phyloP scores from a whole-genome alignment of 2,329 filamentous ascomycete genomes.

The Botrytis fabae region DNA sequence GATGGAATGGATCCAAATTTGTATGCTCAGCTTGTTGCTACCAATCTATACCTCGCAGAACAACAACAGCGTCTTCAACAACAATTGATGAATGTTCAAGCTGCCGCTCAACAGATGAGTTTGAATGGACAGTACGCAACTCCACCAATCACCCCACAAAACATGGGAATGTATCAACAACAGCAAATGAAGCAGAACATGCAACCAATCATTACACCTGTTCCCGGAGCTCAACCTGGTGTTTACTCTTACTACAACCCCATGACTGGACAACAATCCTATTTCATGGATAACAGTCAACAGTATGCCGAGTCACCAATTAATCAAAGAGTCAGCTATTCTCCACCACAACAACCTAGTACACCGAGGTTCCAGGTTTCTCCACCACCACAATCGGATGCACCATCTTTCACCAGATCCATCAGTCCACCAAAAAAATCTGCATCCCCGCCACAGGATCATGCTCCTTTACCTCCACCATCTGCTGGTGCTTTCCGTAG shows the following conservation, averaged over 20 bases:
- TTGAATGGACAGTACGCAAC: constrained; percentile 59
- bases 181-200: constrained; percentile 41
- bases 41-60: constrained; percentile 88
- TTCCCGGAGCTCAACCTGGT: constrained; percentile 67
- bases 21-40: constrained; percentile 86
- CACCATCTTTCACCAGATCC: constrained; percentile 57
- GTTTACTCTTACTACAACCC: constrained; percentile 84
- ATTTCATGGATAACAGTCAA: constrained; percentile 58
- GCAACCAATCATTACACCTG: constrained; percentile 49
- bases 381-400: constrained; percentile 65
- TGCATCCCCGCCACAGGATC: constrained; percentile 68
- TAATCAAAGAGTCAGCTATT: constrained; percentile 43
- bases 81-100: constrained; percentile 81
- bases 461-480: constrained; percentile 76
- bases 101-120: constrained; percentile 79
- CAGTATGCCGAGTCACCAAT: constrained; percentile 46
- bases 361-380: constrained; percentile 80
- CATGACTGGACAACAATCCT: constrained; percentile 78
- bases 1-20: constrained; percentile 80
- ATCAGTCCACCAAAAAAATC: constrained; percentile 65
- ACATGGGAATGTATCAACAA: constrained; percentile 54
- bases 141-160: constrained; percentile 52
- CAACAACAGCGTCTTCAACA: constrained; percentile 95
- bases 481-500: constrained; percentile 91
- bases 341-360: constrained; percentile 53